A percentile compares a stretch with the other conserved stretches of the same genome.
phyloP scores from a whole-genome alignment of 164 flowering plant species.

The Piper longum region DNA sequence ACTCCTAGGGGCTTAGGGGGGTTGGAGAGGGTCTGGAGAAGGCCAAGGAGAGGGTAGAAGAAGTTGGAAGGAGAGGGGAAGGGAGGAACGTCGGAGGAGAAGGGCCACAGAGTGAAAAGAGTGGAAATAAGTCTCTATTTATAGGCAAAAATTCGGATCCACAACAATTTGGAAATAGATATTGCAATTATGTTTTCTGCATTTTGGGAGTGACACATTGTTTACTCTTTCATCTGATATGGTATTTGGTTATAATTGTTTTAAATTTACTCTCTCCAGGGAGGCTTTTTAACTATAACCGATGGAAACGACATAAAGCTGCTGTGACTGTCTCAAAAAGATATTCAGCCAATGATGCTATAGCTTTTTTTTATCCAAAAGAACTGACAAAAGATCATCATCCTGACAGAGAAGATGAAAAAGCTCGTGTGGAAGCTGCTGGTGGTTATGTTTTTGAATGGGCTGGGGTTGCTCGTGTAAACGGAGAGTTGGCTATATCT shows the following conservation, averaged over 20 bases:
- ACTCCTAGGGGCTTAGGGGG: too few relatives aligned
- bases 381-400: constrained; percentile 95
- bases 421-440: constrained; percentile 71
- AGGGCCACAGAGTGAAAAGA: too few relatives aligned
- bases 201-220: not conserved
- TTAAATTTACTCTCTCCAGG: constrained; percentile 33
- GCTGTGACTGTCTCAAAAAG: constrained; percentile 25
- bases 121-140: too few relatives aligned
- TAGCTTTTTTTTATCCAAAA: constrained; percentile 35
- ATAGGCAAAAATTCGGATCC: too few relatives aligned
- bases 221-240: not conserved
- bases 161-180: too few relatives aligned
- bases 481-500: constrained; percentile 85
- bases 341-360: constrained; percentile 24
- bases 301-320: constrained; percentile 39
- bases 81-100: too few relatives aligned
- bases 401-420: constrained; percentile 88
- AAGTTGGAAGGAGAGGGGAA: too few relatives aligned
- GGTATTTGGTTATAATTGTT: not conserved
- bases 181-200: too few relatives aligned
- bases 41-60: too few relatives aligned
- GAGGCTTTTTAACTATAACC: constrained; percentile 35
- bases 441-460: constrained; percentile 74
- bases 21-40: too few relatives aligned
- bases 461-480: constrained; percentile 79